phyloP scores from a whole-genome alignment of 139 green algal species.

The Zygnema circumcarinatum region DNA sequence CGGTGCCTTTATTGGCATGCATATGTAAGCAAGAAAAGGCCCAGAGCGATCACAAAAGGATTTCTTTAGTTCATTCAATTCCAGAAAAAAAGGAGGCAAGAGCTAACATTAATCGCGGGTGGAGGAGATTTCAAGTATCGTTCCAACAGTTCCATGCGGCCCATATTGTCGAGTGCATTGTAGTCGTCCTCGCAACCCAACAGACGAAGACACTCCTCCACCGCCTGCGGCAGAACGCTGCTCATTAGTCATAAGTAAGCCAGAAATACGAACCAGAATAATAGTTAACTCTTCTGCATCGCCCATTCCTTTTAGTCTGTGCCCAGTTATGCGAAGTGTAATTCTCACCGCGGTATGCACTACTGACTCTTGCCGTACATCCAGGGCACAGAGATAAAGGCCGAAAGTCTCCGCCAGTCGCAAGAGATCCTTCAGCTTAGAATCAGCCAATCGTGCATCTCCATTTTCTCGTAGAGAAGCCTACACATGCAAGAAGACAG shows the following conservation, averaged over 20 bases:
- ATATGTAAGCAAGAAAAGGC: too few species aligned
- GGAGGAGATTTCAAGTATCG: neutral
- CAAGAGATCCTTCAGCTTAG: conserved; percentile 86
- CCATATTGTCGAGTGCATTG: conserved; percentile 12
- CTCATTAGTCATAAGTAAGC: too few species aligned
- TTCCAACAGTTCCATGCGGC: conserved; percentile 16
- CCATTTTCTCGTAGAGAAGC: conserved; percentile 74
- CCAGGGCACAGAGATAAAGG: conserved; percentile 89
- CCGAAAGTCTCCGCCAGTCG: conserved; percentile 87
- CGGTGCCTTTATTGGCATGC: too few species aligned
- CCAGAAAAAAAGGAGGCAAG: too few species aligned
- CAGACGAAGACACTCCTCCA: conserved; percentile 75
- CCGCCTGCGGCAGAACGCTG: conserved; percentile 63
- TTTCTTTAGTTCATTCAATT: too few species aligned
- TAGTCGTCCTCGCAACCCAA: conserved; percentile 33
- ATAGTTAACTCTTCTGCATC: too few species aligned
- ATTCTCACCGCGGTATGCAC: conserved; percentile 33
- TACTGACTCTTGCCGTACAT: conserved; percentile 79
- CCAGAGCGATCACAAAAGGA: too few species aligned
- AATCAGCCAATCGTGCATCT: conserved; percentile 80
- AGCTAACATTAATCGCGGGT: neutral
- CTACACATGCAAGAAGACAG: conserved; percentile 2
- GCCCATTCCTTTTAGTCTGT: too few species aligned
- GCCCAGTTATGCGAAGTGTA: too few species aligned
- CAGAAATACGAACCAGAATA: too few species aligned